phyloP scores from a whole-genome alignment of 2,329 filamentous ascomycete species.

The Aspergillus sp. region DNA sequence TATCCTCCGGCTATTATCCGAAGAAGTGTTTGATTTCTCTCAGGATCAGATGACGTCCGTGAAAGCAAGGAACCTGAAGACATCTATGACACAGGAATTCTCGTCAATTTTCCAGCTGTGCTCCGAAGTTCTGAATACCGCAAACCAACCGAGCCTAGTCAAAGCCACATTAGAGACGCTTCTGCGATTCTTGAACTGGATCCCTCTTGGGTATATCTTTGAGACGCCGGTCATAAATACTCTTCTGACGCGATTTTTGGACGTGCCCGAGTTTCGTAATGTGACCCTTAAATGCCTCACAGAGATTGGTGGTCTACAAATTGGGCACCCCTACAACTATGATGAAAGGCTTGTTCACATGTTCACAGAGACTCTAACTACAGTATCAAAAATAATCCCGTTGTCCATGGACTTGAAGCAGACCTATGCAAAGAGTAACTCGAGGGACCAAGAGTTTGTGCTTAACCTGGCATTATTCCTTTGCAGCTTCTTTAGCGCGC shows the following conservation, averaged over 20 bases:
- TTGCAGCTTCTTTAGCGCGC: conserved; percentile 94
- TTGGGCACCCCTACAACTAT: conserved; percentile 72
- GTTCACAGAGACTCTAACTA: conserved; percentile 95
- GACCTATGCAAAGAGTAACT: conserved; percentile 89
- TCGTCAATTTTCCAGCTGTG: conserved; percentile 98
- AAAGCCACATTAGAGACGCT: conserved; percentile 97
- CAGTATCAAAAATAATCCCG: conserved; percentile 90
- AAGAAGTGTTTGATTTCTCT: conserved; percentile 98
- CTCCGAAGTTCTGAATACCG: conserved; percentile 89
- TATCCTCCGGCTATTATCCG: conserved; percentile 89
- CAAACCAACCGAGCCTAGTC: conserved; percentile 82
- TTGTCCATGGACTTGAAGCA: conserved; percentile 84
- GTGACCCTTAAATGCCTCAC: conserved; percentile 95
- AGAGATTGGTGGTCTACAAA: conserved; percentile 92
- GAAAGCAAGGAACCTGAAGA: conserved; percentile 95
- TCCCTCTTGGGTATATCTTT: conserved; percentile 96
- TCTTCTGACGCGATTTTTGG: conserved; percentile 85
- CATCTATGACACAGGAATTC: conserved; percentile 98
- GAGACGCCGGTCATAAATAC: conserved; percentile 97
- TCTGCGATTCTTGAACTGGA: conserved; percentile 98
- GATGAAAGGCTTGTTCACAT: conserved; percentile 96
- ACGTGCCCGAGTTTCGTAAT: conserved; percentile 93
- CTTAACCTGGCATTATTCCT: conserved; percentile 95
- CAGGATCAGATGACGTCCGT: conserved; percentile 99
- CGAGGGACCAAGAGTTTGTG: conserved; percentile 93